Evolutionary conservation across 352 stramenopile species (phyloP).

Genomic region (Halophytophthora polymorphica): DNA sequence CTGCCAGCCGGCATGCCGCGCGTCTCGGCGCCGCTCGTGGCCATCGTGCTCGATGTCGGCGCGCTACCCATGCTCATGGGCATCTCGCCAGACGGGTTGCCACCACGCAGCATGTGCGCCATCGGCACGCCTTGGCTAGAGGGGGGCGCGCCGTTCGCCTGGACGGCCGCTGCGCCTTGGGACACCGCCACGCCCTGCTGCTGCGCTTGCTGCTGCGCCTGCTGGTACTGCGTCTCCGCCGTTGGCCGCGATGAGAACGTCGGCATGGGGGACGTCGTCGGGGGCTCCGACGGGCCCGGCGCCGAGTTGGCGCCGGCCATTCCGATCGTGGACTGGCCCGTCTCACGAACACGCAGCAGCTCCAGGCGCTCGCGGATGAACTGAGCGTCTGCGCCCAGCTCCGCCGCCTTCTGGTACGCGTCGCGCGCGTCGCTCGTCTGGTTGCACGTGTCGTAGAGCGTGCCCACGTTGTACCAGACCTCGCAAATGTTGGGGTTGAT

Average conservation of each 20-base stretch:
- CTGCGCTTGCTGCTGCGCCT: conserved; percentile 25
- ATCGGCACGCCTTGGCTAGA: conserved; percentile 41
- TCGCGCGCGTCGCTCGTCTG: conserved; percentile 87
- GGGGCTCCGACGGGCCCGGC: conserved; percentile 72
- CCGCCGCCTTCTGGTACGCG: conserved; percentile 86
- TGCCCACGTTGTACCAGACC: conserved; percentile 91
- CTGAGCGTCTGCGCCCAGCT: conserved; percentile 78
- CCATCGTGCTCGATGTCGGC: conserved; percentile 33
- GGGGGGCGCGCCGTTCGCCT: conserved; percentile 27
- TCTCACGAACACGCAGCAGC: conserved; percentile 72
- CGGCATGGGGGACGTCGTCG: conserved; percentile 84
- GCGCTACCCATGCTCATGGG: conserved; percentile 51
- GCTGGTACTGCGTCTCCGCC: conserved; percentile 52
- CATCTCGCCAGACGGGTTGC: conserved; percentile 31
- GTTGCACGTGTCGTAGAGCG: conserved; percentile 89
- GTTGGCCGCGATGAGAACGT: conserved; percentile 73
- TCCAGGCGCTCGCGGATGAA: conserved; percentile 84
- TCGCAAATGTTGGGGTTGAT: conserved; percentile 91
- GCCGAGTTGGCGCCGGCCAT: conserved; percentile 82
- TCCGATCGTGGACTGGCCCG: conserved; percentile 74
- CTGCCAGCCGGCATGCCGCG: conserved; percentile 38
- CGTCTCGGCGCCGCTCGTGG: conserved; percentile 35
- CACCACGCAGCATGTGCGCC: conserved; percentile 48
- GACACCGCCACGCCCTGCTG: conserved; percentile 21
- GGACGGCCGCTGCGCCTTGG: conserved; percentile 17